Base-by-base conservation (phyloP, 2,329 filamentous ascomycete genomes). In the Diaporthe amygdali region DNA sequence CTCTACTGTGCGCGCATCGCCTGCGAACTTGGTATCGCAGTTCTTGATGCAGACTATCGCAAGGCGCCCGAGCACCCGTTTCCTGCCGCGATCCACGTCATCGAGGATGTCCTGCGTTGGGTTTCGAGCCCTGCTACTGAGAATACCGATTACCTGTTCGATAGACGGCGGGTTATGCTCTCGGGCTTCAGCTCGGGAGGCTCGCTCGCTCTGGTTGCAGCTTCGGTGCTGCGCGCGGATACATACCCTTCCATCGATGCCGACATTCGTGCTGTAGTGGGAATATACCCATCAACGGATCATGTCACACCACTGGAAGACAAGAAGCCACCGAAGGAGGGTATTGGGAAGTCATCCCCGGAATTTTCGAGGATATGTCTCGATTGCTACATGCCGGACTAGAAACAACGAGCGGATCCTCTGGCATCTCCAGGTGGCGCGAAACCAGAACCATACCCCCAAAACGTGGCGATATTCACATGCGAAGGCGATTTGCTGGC, bases 1-100 rank as follows among this genome's bases (percentile, higher is more conserved):
- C 64, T 72, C 7, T 85, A 80, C 74, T 84, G 81, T 69, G 76
- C 77, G 9, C 76, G 73, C 30, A 68, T 84, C 30, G 77, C 78
- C 9, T 71, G 73, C 1, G 74, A 79, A 5, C 75, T 76, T 2
- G 72, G 74, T 0, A 68, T 81, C 37, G 14, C 75, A 1, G 76
- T 79, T 8, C 51, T 81, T 0, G 78, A 81, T 46, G 76, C 79
- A 1, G 77, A 81, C 44, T 84, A 87, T 73, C 81, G 82, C 25
- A 79, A 83, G 70, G 81, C 80, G 0, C 85, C 85, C 0, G 78
- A 81, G 20, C 20, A 80, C 59, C 77, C 79, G 0, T 86, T 83
- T 55, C 85, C 85, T 0, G 77, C 74, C 6, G 80, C 82, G 1
- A 76, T 87, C 4, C 76, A 86, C 51, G 86, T 89, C 75, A 64